A percentile compares a stretch with the other conserved stretches of the same genome.
Conservation (phyloP, 176 grass and related monocot species). For the Secale cereale region DNA sequence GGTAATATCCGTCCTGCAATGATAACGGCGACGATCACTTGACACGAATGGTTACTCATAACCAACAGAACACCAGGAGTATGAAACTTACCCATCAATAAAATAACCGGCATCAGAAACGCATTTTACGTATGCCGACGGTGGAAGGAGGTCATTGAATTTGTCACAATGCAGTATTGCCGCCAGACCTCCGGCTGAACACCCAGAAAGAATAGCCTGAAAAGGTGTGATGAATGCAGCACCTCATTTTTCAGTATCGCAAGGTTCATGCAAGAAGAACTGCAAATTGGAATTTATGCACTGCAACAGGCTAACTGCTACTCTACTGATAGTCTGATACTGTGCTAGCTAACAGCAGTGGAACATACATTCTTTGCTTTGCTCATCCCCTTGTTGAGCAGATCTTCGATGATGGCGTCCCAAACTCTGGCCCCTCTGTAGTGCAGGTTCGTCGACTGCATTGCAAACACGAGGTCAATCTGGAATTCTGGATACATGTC, state of each 20-base stretch:
- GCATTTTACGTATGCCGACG: constrained; percentile 68
- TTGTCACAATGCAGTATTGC: constrained; percentile 83
- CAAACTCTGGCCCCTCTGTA: constrained; percentile 77
- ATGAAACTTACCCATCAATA: constrained; percentile 59
- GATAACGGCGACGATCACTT: not conserved
- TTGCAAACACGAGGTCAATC: constrained; percentile 14
- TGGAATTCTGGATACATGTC: not conserved
- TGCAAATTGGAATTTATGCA: not conserved
- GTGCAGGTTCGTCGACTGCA: constrained; percentile 59
- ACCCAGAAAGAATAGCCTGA: constrained; percentile 91
- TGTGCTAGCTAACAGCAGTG: not conserved
- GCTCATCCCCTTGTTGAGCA: constrained; percentile 67
- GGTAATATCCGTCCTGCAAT: constrained; percentile 61
- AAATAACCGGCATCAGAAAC: constrained; percentile 91
- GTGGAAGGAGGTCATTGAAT: constrained; percentile 62
- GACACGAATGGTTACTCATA: not conserved
- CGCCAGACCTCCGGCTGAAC: constrained; percentile 85
- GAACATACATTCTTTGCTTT: constrained; percentile 63
- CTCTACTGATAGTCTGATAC: not conserved
- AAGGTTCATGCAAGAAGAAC: not conserved
- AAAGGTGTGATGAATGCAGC: not conserved
- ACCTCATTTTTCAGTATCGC: not conserved
- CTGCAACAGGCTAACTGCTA: not conserved
- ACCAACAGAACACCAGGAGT: not conserved
- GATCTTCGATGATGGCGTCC: constrained; percentile 74